Evolutionary conservation across 2,329 filamentous ascomycete genomes (phyloP), one percentile per base, ranked within the genome.

Genomic region (Arthrobotrys megalospora): DNA sequence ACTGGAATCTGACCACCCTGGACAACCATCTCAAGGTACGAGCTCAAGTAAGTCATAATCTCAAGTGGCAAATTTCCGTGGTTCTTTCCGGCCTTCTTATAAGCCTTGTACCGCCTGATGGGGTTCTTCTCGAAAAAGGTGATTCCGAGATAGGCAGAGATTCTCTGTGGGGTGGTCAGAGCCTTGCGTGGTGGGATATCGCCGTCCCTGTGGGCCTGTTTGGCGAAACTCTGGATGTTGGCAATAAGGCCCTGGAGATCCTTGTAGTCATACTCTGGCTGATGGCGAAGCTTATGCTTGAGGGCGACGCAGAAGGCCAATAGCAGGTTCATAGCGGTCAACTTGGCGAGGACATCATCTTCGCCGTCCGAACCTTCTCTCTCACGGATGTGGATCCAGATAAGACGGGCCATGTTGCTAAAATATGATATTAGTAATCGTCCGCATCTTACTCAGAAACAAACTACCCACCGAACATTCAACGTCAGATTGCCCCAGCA

Each of bases 51-150:
- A 82, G 88, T 91, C 34, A 96, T 86, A 66, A 96, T 92, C 83
- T 96, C 93, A 7, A 95, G 86, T 0, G 93, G 93, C n/a, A 95
- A 87, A 83, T 96, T 94, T 68, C 93, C 93, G 11, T 95, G 87
- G 0, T 93, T 92, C 80, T 76, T 80, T 38, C 81, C 81, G 10
- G 64, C 53, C 19, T 88, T 89, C 80, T 89, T 88, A 12, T 92
- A 89, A 50, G 88, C 88, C 87, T 96, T 96, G 84, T 96, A 87
- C 53, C 88, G 85, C 85, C 94, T 94, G 72, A 92, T 88, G 0
- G 93, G 93, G 84, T 96, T 96, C 65, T 90, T 92, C 73, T 90
- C 88, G 4, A 92, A 92, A 82, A 95, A 93, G 0, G 91, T 90
- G 5, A 96, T 84, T 3, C 93, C 93, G 0, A 96, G 88, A 80